Conservation (phyloP, 345 rosid genomes). For the Xanthoceras sorbifolium region DNA sequence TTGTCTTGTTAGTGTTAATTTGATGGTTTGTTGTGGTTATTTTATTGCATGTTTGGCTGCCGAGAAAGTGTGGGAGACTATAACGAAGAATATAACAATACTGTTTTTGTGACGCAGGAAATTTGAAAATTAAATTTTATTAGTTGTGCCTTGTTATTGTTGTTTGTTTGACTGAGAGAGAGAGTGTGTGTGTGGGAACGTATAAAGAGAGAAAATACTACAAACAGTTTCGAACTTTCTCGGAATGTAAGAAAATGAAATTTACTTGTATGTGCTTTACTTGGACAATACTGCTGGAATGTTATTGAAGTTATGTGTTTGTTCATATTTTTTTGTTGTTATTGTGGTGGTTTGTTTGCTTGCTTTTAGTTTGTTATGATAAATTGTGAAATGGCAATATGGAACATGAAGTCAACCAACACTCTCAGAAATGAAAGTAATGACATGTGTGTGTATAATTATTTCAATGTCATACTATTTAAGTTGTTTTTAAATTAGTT, state of each 20-base stretch:
- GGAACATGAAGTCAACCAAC: not conserved
- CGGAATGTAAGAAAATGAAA: not conserved
- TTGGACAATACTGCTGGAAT: not conserved
- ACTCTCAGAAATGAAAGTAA: not conserved
- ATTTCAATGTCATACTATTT: not conserved
- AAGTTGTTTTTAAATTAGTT: not conserved
- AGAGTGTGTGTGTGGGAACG: not conserved
- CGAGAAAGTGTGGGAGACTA: slow-evolving; percentile 2
- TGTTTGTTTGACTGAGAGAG: slow-evolving; percentile 10
- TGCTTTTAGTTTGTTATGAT: not conserved
- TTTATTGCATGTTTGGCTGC: slow-evolving; percentile 2
- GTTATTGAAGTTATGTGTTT: not conserved
- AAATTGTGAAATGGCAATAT: not conserved
- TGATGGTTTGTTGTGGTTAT: not conserved
- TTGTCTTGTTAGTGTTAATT: not conserved
- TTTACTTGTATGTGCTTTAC: not conserved
- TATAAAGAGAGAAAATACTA: not conserved
- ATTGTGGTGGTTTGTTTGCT: not conserved
- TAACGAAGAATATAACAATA: not conserved
- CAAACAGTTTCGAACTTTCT: not conserved
- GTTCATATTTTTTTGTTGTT: not conserved
- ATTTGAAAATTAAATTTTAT: not conserved
- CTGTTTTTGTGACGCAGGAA: not conserved
- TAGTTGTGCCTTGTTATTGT: not conserved
- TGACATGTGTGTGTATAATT: not conserved